These are phyloP conservation scores for Ananas comosus DNA, from an alignment of 176 grass and related monocot species.

Conservation along the genomic window DNA sequence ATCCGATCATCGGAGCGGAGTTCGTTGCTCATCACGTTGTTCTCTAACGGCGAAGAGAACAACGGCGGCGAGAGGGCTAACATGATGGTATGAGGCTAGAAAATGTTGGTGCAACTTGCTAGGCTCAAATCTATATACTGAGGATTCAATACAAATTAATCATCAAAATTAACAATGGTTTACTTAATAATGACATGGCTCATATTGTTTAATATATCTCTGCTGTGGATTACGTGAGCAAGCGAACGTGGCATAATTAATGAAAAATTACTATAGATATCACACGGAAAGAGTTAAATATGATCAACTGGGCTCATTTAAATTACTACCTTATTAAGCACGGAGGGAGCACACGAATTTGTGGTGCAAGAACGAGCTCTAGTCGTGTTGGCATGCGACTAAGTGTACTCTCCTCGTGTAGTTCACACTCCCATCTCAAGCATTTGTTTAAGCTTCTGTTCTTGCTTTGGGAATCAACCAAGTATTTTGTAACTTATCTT, in stretches of 20 bases:
- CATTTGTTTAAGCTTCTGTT: no score
- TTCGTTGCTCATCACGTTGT: neutral
- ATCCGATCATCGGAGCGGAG: conserved; percentile 27
- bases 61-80: conserved; percentile 1
- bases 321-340: neutral
- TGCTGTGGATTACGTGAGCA: no score
- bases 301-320: neutral
- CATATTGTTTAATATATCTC: no score
- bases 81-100: neutral
- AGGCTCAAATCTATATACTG: neutral
- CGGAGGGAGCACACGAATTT: neutral
- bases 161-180: no score
- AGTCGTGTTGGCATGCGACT: neutral
- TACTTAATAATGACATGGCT: no score
- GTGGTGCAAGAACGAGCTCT: neutral
- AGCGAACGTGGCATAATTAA: neutral
- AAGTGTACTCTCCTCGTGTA: no score
- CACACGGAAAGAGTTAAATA: no score
- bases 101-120: neutral
- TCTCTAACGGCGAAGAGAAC: conserved; percentile 2
- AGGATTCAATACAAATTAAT: neutral
- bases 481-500: no score
- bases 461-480: no score
- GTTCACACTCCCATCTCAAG: no score
- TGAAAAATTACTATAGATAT: neutral